Evolutionary conservation across 768 basidiomycete genomes (phyloP).

Genomic region (Lactarius deliciosus): DNA sequence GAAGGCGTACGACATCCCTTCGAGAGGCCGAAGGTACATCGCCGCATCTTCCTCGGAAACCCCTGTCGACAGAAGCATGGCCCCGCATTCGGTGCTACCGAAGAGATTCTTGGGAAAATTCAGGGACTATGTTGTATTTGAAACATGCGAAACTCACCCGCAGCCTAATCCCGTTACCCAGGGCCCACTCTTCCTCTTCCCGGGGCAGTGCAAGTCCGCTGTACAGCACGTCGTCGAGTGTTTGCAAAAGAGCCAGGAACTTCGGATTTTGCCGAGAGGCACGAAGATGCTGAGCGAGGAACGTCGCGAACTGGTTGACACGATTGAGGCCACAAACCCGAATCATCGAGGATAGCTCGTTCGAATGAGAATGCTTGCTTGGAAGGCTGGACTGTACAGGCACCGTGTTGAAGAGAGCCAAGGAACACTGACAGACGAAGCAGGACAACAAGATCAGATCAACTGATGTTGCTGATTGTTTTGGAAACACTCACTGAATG

Average conservation of each 20-base stretch:
- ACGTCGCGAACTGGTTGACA: constrained; percentile 71
- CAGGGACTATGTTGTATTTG: constrained; percentile 29
- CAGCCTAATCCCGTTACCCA: constrained; percentile 59
- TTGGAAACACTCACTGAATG: constrained; percentile 55
- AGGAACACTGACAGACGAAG: constrained; percentile 54
- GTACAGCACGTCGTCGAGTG: constrained; percentile 64
- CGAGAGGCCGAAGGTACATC: constrained; percentile 55
- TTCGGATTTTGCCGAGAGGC: constrained; percentile 59
- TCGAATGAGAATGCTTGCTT: constrained; percentile 61
- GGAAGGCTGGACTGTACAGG: constrained; percentile 72
- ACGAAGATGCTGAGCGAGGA: constrained; percentile 63
- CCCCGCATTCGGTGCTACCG: constrained; percentile 79
- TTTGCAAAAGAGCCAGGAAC: constrained; percentile 54
- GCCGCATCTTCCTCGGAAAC: constrained; percentile 48
- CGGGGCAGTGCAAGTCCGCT: constrained; percentile 60
- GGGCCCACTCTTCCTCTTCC: constrained; percentile 74
- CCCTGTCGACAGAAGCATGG: constrained; percentile 62
- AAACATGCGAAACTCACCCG: constrained; percentile 45
- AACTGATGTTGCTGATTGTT: constrained; percentile 5
- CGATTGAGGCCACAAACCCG: constrained; percentile 65
- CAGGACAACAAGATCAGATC: constrained; percentile 33
- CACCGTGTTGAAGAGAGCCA: constrained; percentile 67
- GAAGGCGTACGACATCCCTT: constrained; percentile 67
- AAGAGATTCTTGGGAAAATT: constrained; percentile 60
- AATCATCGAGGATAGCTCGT: constrained; percentile 74